Evolutionary conservation across 2,329 filamentous ascomycete species (phyloP), one percentile per base, ranked within the genome.

Genomic region (Lecanicillium sp.): DNA sequence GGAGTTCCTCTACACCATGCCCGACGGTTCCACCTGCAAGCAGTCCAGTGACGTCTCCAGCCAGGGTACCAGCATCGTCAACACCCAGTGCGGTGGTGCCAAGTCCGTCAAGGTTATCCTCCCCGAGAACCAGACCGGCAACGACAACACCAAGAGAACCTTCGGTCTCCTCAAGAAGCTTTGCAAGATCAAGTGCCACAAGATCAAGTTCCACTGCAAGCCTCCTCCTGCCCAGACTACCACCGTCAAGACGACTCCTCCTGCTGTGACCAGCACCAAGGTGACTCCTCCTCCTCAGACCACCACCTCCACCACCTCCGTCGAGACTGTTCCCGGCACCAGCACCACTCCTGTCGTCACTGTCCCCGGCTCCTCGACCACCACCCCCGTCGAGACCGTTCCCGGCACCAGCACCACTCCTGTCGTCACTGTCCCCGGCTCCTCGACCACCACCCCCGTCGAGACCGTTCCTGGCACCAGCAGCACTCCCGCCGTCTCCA

Each of bases 81-180:
- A 96, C 78, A 80, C 73, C 52, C 89, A 96, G 76, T 97, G 91
- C 65, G 91, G 90, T 79, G 90, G 90, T 67, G 90, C 91, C 55
- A 88, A 78, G 63, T 83, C 81, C 50, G 89, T 96, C 52, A 82
- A 79, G 47, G 83, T 96, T 63, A 69, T 82, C 64, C 81, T 75
- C 67, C 76, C 78, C 54, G 20, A 41, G 19, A 46, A 46, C 19
- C 30, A 33, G 30, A 27, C 40, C 19, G 24, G 32, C 44, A 47
- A 47, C 44, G 17, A 24, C 26, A 47, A 47, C 44, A 14, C 21
- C 26, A 67, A 78, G 50, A 79, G 84, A 62, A 70, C 78, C 54
- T 65, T 75, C 53, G 74, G 76, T 60, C 63, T 37, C 5, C 71
- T 51, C 49, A 74, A 80, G 63, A 67, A 74, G 41, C 69, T 67